Base-by-base conservation (phyloP, 768 basidiomycete species). In the Xerocomus spinulosus region DNA sequence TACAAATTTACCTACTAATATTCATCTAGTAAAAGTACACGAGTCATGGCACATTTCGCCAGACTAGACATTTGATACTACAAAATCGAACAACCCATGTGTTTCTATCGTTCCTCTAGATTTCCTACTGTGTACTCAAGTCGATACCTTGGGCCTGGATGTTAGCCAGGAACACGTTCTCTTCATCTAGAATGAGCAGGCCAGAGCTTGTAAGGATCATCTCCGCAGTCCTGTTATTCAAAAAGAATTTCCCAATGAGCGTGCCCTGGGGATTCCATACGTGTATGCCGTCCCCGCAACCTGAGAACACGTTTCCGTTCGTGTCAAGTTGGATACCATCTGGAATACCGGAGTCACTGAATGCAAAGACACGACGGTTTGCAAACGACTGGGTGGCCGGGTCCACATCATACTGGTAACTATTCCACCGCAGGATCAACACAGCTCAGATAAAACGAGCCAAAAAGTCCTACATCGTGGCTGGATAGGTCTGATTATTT, bases 371-470 rank as follows among this genome's bases (percentile, higher is more conserved):
- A 4, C 84, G 76, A 21, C 83, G 75, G 57, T 87, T 80, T 34
- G 42, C 61, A 61, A 87, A 82, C 2, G 71, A 62, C 34, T 80
- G 73, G 0, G 78, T 78, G n/a, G 53, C 66, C 9, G 74, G 66
- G 55, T 84, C 78, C 21, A 89, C 80, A 55, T 88, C 84, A 52
- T 75, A 88, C 9, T 75, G 78, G 53, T 87, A 87, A 38, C 83
- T 87, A n/a, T 48, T 20, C 13, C 25, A 47, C 41, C 26, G 28
- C 48, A 25, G 17, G 17, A 32, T 46, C 17, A 61, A 46, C 9
- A 18, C 5, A 9, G 1, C 9, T 1, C n/a, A 24, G 29, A 32
- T 32, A 14, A 35, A 30, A 9, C 32, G 29, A n/a, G n/a, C 18
- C 13, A 42, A 21, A 12, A 38, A 6, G 25, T 58, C 82, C 61